Evolutionary conservation across 2,329 filamentous ascomycete species (phyloP).

Genomic region (Calcarisporium arbuscula): DNA sequence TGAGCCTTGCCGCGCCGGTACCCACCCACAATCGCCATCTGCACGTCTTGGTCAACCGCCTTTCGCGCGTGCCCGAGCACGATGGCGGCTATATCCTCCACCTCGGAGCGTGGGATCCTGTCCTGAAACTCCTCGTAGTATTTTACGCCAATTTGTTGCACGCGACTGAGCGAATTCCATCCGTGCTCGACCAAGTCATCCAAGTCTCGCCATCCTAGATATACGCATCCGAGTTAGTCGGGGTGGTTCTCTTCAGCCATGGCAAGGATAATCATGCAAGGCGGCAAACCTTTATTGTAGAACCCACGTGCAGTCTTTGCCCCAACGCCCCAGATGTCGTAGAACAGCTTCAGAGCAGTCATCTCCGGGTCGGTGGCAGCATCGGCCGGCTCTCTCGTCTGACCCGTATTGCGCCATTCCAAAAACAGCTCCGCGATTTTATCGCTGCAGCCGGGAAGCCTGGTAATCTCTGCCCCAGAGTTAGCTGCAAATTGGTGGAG

Average conservation of each 20-base stretch:
- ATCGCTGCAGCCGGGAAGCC: conserved; percentile 71
- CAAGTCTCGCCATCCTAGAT: conserved; percentile 65
- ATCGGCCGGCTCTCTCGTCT: conserved; percentile 56
- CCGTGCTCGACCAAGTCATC: conserved; percentile 82
- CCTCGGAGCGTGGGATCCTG: conserved; percentile 67
- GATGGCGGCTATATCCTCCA: conserved; percentile 58
- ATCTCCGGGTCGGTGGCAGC: conserved; percentile 60
- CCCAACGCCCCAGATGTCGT: conserved; percentile 88
- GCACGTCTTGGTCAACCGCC: conserved; percentile 49
- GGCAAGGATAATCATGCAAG: too few relatives aligned
- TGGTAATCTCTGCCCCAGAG: conserved; percentile 34
- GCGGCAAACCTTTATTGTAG: conserved; percentile 54
- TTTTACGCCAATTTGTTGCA: conserved; percentile 91
- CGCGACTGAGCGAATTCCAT: conserved; percentile 67
- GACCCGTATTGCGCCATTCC: conserved; percentile 61
- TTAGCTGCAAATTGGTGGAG: not conserved
- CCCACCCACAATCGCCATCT: conserved; percentile 65
- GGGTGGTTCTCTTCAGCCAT: too few relatives aligned
- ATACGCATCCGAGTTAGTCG: too few relatives aligned
- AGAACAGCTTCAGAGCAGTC: conserved; percentile 62
- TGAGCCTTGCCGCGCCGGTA: conserved; percentile 71
- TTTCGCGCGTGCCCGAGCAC: conserved; percentile 62
- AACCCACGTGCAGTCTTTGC: conserved; percentile 75
- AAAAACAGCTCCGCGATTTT: conserved; percentile 75
- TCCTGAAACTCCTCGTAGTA: conserved; percentile 80